phyloP scores from a whole-genome alignment of 352 stramenopile genomes.

The Globisporangium recalcitrans region DNA sequence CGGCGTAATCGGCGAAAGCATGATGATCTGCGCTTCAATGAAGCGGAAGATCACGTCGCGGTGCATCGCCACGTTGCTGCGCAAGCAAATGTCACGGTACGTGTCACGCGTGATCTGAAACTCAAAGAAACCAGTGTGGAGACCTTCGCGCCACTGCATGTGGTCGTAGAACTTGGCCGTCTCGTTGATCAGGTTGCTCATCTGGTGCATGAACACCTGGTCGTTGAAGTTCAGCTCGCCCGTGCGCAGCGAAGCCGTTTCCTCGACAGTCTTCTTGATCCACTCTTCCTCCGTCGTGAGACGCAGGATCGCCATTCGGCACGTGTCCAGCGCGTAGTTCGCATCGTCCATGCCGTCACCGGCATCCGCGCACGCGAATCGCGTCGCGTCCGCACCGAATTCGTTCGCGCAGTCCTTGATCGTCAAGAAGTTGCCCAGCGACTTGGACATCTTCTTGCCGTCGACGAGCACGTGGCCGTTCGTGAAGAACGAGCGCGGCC shows the following conservation, averaged over 20 bases:
- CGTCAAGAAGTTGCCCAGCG: conserved; percentile 99
- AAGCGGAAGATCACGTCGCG: conserved; percentile 91
- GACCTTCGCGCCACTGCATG: conserved; percentile 94
- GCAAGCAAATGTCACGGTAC: conserved; percentile 95
- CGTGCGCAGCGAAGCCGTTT: conserved; percentile 79
- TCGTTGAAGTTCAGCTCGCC: conserved; percentile 89
- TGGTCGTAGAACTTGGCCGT: conserved; percentile 86
- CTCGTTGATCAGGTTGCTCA: conserved; percentile 92
- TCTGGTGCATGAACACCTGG: conserved; percentile 96
- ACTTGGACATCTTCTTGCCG: conserved; percentile 99
- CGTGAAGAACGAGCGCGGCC: conserved; percentile 97
- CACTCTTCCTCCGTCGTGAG: conserved; percentile 97
- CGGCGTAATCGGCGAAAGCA: conserved; percentile 95
- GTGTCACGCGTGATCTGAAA: conserved; percentile 97
- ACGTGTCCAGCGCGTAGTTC: conserved; percentile 98
- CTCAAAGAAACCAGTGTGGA: conserved; percentile 98
- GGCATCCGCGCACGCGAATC: conserved; percentile 97
- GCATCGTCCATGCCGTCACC: conserved; percentile 98
- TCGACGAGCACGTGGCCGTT: conserved; percentile 98
- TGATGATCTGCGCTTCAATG: conserved; percentile 90
- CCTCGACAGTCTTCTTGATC: conserved; percentile 91
- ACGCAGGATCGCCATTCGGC: conserved; percentile 96
- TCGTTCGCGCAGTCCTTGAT: conserved; percentile 95
- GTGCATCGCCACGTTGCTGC: conserved; percentile 87
- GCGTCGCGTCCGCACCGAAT: conserved; percentile 95